Percentiles rank a stretch among this genome's conserved stretches.
These are phyloP conservation scores for Lentinula edodes DNA, from an alignment of 768 basidiomycete species.

Conservation along the genomic window DNA sequence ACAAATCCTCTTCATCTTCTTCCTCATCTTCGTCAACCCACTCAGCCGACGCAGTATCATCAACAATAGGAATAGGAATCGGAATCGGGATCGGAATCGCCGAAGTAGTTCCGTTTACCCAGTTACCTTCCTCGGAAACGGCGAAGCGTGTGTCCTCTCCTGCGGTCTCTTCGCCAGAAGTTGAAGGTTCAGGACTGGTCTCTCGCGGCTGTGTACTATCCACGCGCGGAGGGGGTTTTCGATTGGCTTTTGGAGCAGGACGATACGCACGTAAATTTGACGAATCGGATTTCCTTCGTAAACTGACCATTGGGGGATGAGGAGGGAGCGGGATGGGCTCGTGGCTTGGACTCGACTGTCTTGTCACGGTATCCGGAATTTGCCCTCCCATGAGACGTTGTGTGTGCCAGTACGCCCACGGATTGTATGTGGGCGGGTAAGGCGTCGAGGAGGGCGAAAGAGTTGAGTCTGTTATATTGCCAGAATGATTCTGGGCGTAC, in stretches of 20 bases:
- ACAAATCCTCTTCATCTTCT: conserved; percentile 61
- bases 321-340: conserved; percentile 56
- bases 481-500: conserved; percentile 63
- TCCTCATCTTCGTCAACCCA: conserved; percentile 76
- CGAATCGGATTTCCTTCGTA: conserved; percentile 40
- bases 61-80: conserved; percentile 11
- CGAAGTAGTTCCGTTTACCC: conserved; percentile 22
- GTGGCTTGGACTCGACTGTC: conserved; percentile 69
- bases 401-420: conserved; percentile 68
- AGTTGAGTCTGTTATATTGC: conserved; percentile 61
- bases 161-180: conserved; percentile 75
- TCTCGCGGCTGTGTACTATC: conserved; percentile 81
- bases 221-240: conserved; percentile 71
- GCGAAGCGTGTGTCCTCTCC: conserved; percentile 47
- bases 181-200: conserved; percentile 72
- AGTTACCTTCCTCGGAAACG: conserved; percentile 33
- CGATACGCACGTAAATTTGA: conserved; percentile 25
- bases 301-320: conserved; percentile 38
- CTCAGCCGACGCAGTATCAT: conserved; percentile 35
- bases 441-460: conserved; percentile 75
- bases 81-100: conserved; percentile 11
- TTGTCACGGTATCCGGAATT: conserved; percentile 45
- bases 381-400: conserved; percentile 39
- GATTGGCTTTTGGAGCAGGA: conserved; percentile 7
- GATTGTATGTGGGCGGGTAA: conserved; percentile 61